Percentiles rank a stretch among this genome's conserved stretches.
Evolutionary conservation across 2,329 filamentous ascomycete species (phyloP).

Genomic region (Seiridium cupressi): DNA sequence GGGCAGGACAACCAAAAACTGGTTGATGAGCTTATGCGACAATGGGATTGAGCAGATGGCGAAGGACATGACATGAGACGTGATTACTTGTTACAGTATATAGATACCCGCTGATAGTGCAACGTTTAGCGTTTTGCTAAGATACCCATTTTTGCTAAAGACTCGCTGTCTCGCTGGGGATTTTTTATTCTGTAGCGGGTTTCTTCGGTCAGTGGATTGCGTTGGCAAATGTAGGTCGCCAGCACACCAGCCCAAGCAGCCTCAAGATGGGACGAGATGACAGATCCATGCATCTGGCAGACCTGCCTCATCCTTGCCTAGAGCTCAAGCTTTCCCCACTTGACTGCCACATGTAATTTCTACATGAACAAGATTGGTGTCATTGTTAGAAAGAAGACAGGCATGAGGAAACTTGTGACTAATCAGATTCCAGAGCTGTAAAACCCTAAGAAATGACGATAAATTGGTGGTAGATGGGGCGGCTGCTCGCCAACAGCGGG

Average conservation of each 20-base stretch:
- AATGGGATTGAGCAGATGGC: neutral
- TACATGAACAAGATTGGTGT: too few species aligned
- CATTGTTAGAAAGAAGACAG: too few species aligned
- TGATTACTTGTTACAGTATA: neutral
- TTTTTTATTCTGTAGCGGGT: neutral
- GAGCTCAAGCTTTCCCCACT: neutral
- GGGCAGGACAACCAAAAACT: slow-evolving; percentile 10
- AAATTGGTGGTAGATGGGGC: too few species aligned
- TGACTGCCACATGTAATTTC: neutral
- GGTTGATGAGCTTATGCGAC: neutral
- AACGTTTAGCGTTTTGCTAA: neutral
- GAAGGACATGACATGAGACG: neutral
- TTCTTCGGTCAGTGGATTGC: neutral
- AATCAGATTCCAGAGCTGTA: too few species aligned
- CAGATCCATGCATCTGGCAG: neutral
- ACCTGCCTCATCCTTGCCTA: neutral
- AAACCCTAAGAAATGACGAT: too few species aligned
- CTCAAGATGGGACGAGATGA: neutral
- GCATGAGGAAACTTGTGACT: too few species aligned
- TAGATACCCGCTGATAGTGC: neutral
- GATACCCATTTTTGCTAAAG: neutral
- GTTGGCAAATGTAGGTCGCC: neutral
- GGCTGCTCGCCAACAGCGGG: too few species aligned
- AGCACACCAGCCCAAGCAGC: neutral
- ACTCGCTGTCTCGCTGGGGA: neutral